phyloP scores from a whole-genome alignment of 1,284 basidiomycete species.

The Porodaedalea pini region DNA sequence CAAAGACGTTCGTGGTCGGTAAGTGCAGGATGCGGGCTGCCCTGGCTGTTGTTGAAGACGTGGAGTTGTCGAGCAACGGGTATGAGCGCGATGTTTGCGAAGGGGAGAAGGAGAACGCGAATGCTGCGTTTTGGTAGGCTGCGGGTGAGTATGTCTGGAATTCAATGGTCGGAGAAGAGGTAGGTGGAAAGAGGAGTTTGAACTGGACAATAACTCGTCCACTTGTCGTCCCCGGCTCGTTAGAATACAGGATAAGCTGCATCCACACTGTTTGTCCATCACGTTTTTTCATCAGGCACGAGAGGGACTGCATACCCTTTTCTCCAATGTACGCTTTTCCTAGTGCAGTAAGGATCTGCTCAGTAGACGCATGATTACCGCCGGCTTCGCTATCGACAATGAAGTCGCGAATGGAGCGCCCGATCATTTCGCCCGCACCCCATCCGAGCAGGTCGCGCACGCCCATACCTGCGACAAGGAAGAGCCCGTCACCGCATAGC shows the following conservation, averaged over 20 bases:
- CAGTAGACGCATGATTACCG: constrained; percentile 23
- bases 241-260: constrained; percentile 35
- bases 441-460: constrained; percentile 61
- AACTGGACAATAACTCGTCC: constrained; percentile 26
- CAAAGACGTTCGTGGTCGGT: constrained; percentile 54
- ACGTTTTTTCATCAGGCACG: constrained; percentile 34
- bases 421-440: constrained; percentile 66
- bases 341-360: constrained; percentile 26
- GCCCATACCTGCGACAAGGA: constrained; percentile 49
- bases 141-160: background rate
- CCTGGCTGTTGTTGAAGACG: background rate
- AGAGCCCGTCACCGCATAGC: constrained; percentile 45
- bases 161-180: background rate
- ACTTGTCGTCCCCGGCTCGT: background rate
- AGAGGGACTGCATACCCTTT: constrained; percentile 27
- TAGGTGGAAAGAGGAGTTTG: background rate
- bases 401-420: constrained; percentile 58
- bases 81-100: background rate
- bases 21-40: background rate
- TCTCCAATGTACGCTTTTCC: constrained; percentile 19
- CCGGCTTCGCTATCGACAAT: constrained; percentile 31
- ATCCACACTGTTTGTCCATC: constrained; percentile 33
- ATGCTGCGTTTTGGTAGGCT: background rate
- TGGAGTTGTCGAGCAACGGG: background rate
- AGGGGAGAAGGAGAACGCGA: background rate